These are phyloP conservation scores for Phytophthora boehmeriae DNA, from an alignment of 352 stramenopile genomes.

Conservation along the genomic window DNA sequence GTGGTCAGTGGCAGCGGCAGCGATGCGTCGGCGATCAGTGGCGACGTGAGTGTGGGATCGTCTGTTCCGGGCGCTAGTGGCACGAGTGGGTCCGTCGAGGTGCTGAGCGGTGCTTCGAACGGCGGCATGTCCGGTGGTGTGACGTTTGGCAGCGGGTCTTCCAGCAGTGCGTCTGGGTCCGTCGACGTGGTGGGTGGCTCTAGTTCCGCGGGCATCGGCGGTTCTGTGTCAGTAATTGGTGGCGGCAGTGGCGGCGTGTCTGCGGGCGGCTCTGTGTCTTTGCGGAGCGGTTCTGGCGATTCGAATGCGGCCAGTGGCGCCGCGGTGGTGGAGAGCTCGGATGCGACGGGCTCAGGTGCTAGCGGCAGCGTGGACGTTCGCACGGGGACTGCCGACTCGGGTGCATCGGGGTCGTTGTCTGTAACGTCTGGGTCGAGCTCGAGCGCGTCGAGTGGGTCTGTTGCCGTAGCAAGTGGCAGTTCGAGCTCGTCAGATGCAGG, in stretches of 20 bases:
- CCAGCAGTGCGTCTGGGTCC: not conserved
- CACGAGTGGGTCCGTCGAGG: conserved; percentile 7
- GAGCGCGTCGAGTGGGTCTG: conserved; percentile 4
- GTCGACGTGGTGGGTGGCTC: not conserved
- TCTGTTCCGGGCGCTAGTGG: not conserved
- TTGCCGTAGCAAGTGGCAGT: conserved; percentile 15
- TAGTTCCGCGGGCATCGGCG: not conserved
- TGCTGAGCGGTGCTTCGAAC: conserved; percentile 11
- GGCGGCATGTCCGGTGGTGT: conserved; percentile 18
- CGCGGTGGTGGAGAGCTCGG: not conserved
- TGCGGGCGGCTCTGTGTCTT: conserved; percentile 16
- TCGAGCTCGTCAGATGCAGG: conserved; percentile 13
- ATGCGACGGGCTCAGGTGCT: not conserved
- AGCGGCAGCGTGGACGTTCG: conserved; percentile 10
- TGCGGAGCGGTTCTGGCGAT: not conserved
- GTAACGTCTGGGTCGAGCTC: not conserved
- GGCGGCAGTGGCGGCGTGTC: not conserved
- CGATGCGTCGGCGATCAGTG: conserved; percentile 9
- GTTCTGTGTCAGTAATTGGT: not conserved
- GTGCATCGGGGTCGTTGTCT: not conserved
- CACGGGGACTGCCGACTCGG: not conserved
- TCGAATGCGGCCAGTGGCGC: not conserved
- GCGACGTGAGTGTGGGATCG: conserved; percentile 7
- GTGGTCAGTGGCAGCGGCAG: conserved; percentile 13
- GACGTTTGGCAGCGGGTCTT: conserved; percentile 15